Evolutionary conservation across 805 yeast genomes (phyloP).

Genomic region (Metschnikowia picachoensis): DNA sequence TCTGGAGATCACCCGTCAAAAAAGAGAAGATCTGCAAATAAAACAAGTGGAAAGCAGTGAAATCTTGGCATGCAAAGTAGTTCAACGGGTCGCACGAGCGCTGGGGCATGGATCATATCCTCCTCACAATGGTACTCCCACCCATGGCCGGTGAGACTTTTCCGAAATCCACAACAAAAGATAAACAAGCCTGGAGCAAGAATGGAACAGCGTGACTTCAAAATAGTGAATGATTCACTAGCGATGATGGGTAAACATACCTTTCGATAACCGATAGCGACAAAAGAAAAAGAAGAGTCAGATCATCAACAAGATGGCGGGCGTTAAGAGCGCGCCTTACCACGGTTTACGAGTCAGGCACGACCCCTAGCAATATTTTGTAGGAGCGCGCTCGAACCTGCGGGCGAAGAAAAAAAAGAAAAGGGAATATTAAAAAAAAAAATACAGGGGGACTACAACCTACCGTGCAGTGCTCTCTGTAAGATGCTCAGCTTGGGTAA

Average conservation of each 20-base stretch:
- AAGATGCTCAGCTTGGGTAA: neutral
- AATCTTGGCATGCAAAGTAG: neutral
- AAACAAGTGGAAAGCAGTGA: too few relatives aligned
- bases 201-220: too few relatives aligned
- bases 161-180: neutral
- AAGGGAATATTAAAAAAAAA: neutral
- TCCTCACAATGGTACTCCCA: too few relatives aligned
- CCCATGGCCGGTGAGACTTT: neutral
- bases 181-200: neutral
- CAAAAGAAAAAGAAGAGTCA: conserved; percentile 13
- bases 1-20: too few relatives aligned
- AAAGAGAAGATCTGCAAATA: too few relatives aligned
- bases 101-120: too few relatives aligned
- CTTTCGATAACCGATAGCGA: conserved; percentile 22
- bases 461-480: neutral
- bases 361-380: conserved; percentile 10
- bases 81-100: too few relatives aligned
- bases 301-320: conserved; percentile 8
- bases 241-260: conserved; percentile 12
- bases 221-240: neutral
- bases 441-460: neutral
- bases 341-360: conserved; percentile 17
- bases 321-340: conserved; percentile 8
- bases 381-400: neutral
- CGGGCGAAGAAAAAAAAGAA: neutral